Evolutionary conservation across 2,329 filamentous ascomycete genomes (phyloP).

Genomic region (Pseudopyrenochaeta lycopersici): DNA sequence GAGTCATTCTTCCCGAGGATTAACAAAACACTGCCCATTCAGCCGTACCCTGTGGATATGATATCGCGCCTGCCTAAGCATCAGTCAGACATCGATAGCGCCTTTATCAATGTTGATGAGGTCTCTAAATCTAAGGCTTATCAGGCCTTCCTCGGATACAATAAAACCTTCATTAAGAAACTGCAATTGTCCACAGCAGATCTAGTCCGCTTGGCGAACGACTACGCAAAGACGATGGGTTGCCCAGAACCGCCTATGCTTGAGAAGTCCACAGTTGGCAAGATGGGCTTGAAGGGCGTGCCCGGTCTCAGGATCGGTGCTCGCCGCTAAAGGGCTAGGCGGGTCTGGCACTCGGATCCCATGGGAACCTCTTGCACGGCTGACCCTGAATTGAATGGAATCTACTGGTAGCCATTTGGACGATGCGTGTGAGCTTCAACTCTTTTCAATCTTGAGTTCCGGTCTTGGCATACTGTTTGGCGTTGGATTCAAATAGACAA

Average conservation of each 20-base stretch:
- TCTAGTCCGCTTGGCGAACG: conserved; percentile 55
- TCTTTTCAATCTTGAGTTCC: no score
- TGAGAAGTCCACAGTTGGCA: conserved; percentile 56
- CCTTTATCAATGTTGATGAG: conserved; percentile 51
- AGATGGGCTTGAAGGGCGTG: conserved; percentile 60
- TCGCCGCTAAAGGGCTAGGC: conserved; percentile 11
- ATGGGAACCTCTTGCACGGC: no score
- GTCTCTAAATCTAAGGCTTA: conserved; percentile 55
- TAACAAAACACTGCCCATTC: conserved; percentile 61
- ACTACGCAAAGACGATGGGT: conserved; percentile 54
- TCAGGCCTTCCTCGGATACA: conserved; percentile 58
- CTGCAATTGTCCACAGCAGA: conserved; percentile 49
- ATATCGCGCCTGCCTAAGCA: conserved; percentile 44
- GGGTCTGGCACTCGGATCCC: no score
- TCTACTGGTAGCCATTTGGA: no score
- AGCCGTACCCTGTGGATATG: conserved; percentile 58
- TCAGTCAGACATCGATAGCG: conserved; percentile 40
- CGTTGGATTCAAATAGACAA: neutral
- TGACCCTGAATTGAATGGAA: no score
- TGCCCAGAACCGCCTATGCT: conserved; percentile 57
- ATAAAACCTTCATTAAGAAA: conserved; percentile 56
- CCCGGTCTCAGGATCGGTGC: conserved; percentile 49
- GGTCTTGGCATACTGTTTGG: neutral
- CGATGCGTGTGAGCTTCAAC: no score
- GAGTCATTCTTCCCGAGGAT: conserved; percentile 62